Base-by-base conservation (phyloP, 2,329 filamentous ascomycete species). In the Fonsecaea pugnacius region DNA sequence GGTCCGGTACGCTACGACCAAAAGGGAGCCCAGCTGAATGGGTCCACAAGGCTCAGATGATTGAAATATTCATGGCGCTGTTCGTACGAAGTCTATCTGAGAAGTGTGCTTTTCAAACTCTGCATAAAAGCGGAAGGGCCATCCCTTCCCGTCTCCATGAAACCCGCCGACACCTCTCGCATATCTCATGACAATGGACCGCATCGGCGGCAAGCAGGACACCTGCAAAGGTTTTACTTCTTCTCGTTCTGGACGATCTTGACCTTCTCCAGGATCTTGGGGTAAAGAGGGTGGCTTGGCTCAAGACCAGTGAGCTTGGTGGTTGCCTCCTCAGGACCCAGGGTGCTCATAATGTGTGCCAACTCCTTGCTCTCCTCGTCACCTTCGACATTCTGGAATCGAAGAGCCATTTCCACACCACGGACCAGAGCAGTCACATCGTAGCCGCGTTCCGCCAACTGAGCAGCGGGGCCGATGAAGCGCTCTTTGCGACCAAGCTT, bases 401-500 rank as follows among this genome's bases (percentile, higher is more conserved):
- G 91, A 77, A 99, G 89, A 6, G 91, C 89, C 87, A 94, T 92
- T 83, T 98, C 94, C 52, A 95, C 87, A 21, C 91, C 91, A 64
- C 89, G 89, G 59, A 98, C 82, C 33, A 99, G 84, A 59, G 86
- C 88, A 63, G 87, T 84, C 76, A 89, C 89, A 71, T 86, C 85
- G 78, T 91, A 83, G 64, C 87, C 92, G 65, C 85, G 83, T 83
- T 96, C 92, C 52, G 92, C 92, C 18, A 99, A 86, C 79, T 96
- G 90, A 9, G 91, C 87, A 52, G 95, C 94, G 4, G 95, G 95
- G 52, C 91, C 92, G 72, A 99, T 89, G 82, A 99, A 96, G 51
- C 95, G 92, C 82, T 99, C 95, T 82, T 96, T 95, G 78, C 93
- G 91, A 70, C 89, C 89, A 36, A 99, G 85, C 84, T 99, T 99